Evolutionary conservation across 23 red algal species (phyloP), one percentile per base, ranked within the genome.

Genomic region (Agarophyton chilense): DNA sequence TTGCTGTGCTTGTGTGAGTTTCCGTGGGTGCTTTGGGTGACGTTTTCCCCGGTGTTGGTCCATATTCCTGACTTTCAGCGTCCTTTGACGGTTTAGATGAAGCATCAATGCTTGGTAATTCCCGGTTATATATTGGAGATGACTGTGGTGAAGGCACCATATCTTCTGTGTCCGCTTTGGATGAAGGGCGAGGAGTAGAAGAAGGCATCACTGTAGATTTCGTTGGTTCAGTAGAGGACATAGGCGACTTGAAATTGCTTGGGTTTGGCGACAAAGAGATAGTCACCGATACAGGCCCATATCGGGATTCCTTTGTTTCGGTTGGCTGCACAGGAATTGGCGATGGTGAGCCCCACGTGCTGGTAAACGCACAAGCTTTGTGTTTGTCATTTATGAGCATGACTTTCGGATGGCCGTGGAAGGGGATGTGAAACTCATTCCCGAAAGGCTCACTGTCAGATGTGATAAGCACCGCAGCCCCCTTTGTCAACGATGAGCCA

Each of bases 361-460:
- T 67, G 14, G 50, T 71, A 28, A 53, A 74, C 11, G 82, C 82
- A 36, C 82, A 86, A 31, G 82, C 50, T 36, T 70, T 86, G 13
- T 66, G 60, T 72, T 29, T 39, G 47, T 86, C 60, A 12, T 67
- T 63, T 36, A 86, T 53, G 22, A 71, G 65, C 42, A 72, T 50
- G 17, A 86, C 65, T 86, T 72, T 70, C 18, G 82, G 82, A 31
- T 71, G 64, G 5, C 82, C 82, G 40, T 70, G 42, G 42, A 55
- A 86, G 13, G 82, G 82, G 22, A 86, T 71, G 26, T 72, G 62
- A 70, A 86, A 71, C 24, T 70, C 62, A 7, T 67, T 32, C 19
- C 82, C 82, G 43, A 86, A 86, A 41, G 65, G 39, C 26, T 66
- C 82, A 72, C 82, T 86, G 35, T 86, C 82, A 21, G 82, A 86